phyloP scores from a whole-genome alignment of 2,329 filamentous ascomycete species.

The Xylariales sp. region DNA sequence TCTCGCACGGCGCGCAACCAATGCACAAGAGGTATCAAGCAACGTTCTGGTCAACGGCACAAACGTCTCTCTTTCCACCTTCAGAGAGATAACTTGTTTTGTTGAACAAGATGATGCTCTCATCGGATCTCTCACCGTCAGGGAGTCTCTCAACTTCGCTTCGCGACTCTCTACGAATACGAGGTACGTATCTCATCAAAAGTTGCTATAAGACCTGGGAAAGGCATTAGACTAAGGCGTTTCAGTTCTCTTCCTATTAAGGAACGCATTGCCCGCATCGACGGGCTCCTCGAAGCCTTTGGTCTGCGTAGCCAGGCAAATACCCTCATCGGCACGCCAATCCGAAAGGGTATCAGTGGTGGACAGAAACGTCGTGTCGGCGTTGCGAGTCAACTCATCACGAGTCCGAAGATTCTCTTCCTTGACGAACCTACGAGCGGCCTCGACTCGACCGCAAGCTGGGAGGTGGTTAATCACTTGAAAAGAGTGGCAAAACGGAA shows the following conservation, averaged over 20 bases:
- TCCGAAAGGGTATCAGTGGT: slow-evolving; percentile 77
- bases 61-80: slow-evolving; percentile 44
- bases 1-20: slow-evolving; percentile 61
- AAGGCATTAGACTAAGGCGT: too few relatives aligned
- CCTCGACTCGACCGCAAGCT: slow-evolving; percentile 71
- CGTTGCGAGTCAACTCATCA: slow-evolving; percentile 77
- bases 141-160: slow-evolving; percentile 75
- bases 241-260: slow-evolving; percentile 37
- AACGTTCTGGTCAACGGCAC: slow-evolving; percentile 60
- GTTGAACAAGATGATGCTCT: slow-evolving; percentile 87
- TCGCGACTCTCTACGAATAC: too few relatives aligned
- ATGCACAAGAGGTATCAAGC: slow-evolving; percentile 45
- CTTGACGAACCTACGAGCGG: slow-evolving; percentile 82
- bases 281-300: slow-evolving; percentile 65
- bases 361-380: slow-evolving; percentile 80
- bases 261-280: slow-evolving; percentile 59
- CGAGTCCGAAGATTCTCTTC: slow-evolving; percentile 74
- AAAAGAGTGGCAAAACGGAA: slow-evolving; percentile 60
- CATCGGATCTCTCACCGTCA: slow-evolving; percentile 74
- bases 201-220: too few relatives aligned
- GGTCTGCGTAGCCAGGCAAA: slow-evolving; percentile 66
- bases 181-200: too few relatives aligned
- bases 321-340: slow-evolving; percentile 74
- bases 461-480: slow-evolving; percentile 72
- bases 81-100: slow-evolving; percentile 66